phyloP scores from a whole-genome alignment of 345 rosid genomes.

The Combretum micranthum region DNA sequence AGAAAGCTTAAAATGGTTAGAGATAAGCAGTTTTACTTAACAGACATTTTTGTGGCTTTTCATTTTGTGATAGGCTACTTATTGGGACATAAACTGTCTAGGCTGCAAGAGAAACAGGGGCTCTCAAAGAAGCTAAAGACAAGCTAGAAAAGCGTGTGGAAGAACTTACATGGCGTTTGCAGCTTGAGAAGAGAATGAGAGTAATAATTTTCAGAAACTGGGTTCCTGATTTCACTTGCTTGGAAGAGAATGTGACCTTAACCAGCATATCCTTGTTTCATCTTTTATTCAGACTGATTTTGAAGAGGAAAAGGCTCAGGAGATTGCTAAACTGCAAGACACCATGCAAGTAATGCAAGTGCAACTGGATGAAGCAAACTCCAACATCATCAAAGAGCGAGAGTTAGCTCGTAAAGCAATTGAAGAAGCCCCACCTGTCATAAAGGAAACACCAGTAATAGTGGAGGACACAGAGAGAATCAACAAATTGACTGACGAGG shows the following conservation, averaged over 20 bases:
- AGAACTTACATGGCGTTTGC: conserved; percentile 95
- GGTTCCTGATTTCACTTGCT: no score
- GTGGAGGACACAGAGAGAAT: conserved; percentile 64
- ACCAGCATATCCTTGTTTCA: neutral
- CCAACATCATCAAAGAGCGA: conserved; percentile 35
- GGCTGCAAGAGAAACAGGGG: conserved; percentile 96
- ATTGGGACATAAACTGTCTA: conserved; percentile 21
- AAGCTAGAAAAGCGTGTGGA: conserved; percentile 98
- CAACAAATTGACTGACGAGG: conserved; percentile 51
- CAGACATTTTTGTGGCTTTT: no score
- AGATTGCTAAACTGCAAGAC: conserved; percentile 40
- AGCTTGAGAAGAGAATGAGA: conserved; percentile 91
- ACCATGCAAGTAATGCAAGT: conserved; percentile 41
- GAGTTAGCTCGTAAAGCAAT: conserved; percentile 54
- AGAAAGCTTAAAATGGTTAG: conserved; percentile 85
- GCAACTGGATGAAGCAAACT: conserved; percentile 44
- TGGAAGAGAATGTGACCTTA: no score
- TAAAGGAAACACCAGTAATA: conserved; percentile 56
- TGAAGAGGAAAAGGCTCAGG: conserved; percentile 63
- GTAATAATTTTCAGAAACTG: conserved; percentile 28
- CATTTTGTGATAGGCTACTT: no score
- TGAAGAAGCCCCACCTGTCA: conserved; percentile 64
- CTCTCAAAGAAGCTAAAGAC: conserved; percentile 98
- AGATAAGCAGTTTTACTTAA: no score
- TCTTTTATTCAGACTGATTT: conserved; percentile 44